These are phyloP conservation scores for Pseudohyphozyma bogoriensis DNA, from an alignment of 768 basidiomycete species.

Conservation along the genomic window DNA sequence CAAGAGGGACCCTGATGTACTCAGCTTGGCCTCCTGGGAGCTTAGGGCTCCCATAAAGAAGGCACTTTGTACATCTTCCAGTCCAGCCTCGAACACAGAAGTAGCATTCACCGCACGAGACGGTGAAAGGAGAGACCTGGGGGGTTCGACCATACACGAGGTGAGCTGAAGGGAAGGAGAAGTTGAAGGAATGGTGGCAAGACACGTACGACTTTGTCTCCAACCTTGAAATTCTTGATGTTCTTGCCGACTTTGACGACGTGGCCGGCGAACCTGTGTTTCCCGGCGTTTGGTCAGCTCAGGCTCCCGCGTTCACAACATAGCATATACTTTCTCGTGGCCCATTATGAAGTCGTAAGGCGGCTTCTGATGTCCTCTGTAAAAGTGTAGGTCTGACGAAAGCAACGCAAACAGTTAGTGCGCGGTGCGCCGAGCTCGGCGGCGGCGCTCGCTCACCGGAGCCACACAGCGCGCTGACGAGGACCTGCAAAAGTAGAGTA, in stretches of 20 bases:
- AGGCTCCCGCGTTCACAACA: neutral
- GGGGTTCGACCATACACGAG: neutral
- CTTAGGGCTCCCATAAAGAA: neutral
- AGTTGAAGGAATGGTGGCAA: no score
- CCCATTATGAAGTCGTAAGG: no score
- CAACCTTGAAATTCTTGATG: neutral
- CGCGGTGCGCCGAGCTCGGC: no score
- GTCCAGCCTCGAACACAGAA: neutral
- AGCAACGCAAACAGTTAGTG: no score
- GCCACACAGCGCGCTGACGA: neutral
- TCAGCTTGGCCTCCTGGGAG: neutral
- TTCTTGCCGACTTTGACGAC: neutral
- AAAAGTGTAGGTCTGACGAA: neutral
- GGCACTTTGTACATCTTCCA: neutral
- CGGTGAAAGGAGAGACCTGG: neutral
- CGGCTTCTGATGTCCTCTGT: neutral
- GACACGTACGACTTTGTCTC: neutral
- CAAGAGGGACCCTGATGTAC: neutral
- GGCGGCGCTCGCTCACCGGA: no score
- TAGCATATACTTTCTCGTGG: no score
- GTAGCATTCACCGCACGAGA: neutral
- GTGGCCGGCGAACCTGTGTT: neutral
- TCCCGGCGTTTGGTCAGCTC: neutral
- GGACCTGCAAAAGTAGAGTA: no score
- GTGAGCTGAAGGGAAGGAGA: no score